phyloP scores from a whole-genome alignment of 305 asterid genomes.

The Lippia alba region DNA sequence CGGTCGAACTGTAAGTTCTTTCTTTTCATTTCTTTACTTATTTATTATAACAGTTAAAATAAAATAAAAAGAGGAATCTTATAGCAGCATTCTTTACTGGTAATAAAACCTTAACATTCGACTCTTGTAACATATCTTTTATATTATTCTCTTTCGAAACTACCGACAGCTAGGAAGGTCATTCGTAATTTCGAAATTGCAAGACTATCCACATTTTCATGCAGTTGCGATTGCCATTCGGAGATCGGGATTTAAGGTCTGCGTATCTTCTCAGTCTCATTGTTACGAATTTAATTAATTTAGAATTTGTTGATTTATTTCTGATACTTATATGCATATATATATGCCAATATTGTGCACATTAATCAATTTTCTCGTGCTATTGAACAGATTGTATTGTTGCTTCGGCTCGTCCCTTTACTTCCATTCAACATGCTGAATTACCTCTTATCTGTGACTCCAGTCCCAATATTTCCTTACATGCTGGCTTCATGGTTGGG shows the following conservation, averaged over 20 bases:
- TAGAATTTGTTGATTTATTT: not conserved
- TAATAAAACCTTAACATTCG: too few relatives aligned
- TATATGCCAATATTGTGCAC: not conserved
- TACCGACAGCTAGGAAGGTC: slow-evolving; percentile 79
- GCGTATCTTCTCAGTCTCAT: slow-evolving; percentile 31
- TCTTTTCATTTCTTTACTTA: not conserved
- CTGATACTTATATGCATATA: slow-evolving; percentile 3
- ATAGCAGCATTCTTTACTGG: too few relatives aligned
- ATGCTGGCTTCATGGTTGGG: slow-evolving; percentile 94
- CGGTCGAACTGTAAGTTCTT: slow-evolving; percentile 86
- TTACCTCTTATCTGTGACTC: slow-evolving; percentile 89
- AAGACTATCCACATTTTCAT: slow-evolving; percentile 81
- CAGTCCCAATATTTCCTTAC: slow-evolving; percentile 71
- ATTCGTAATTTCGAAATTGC: slow-evolving; percentile 78
- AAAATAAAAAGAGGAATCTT: too few relatives aligned
- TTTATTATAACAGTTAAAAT: too few relatives aligned
- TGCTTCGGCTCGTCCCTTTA: slow-evolving; percentile 90
- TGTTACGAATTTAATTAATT: slow-evolving; percentile 10
- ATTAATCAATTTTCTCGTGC: slow-evolving; percentile 28
- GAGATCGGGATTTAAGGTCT: slow-evolving; percentile 94
- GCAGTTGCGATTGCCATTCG: slow-evolving; percentile 84
- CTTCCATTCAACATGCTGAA: slow-evolving; percentile 93
- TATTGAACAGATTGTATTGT: slow-evolving; percentile 73
- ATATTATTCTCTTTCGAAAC: slow-evolving; percentile 3
- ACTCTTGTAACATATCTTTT: too few relatives aligned